Evolutionary conservation across 108 stramenopile genomes (phyloP), one percentile per base, ranked within the genome.

Genomic region (Discostella pseudostelligera): DNA sequence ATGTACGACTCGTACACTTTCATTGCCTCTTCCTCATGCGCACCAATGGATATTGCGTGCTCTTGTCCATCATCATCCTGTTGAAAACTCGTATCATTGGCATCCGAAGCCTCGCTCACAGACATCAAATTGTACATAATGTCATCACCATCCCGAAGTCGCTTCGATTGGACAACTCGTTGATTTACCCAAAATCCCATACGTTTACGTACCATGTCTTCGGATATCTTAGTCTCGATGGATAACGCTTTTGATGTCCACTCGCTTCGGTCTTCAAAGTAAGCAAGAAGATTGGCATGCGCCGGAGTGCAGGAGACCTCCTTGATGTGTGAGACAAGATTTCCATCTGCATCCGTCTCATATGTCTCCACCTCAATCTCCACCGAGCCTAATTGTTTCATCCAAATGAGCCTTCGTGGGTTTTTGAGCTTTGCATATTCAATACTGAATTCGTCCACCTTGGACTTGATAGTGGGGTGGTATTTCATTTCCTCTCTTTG

Each of bases 401-500:
- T 70, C 96, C 94, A 96, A 8, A 91, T 81, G 44, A 97, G 68
- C 43, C 88, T 77, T 16, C 97, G 80, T 8, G 98, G 98, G 65
- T 96, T 96, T 74, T 99, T 97, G 26, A 97, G 64, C 40, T 80
- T 84, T n/a, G 72, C 86, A 58, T 85, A 95, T 54, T 89, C 87
- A 8, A 49, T 59, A 40, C 78, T 70, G 72, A 87, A 96, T 26
- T 72, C 67, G 50, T 88, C 89, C 43, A 97, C 58, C 21, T 76
- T 71, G 11, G 72, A 74, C 54, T 87, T 78, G 19, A 95, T 74
- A 8, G 71, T 56, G 12, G 93, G 93, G 72, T 97, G 97, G 36
- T 93, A 83, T 56, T 85, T 89, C 69, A 97, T 48, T 20, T 77
- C 74, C 25, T 89, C 84, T 11, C 87, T 81, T 40, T 89, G 87